Conservation (phyloP, 306 rosid species). For the Mimosa bimucronata region DNA sequence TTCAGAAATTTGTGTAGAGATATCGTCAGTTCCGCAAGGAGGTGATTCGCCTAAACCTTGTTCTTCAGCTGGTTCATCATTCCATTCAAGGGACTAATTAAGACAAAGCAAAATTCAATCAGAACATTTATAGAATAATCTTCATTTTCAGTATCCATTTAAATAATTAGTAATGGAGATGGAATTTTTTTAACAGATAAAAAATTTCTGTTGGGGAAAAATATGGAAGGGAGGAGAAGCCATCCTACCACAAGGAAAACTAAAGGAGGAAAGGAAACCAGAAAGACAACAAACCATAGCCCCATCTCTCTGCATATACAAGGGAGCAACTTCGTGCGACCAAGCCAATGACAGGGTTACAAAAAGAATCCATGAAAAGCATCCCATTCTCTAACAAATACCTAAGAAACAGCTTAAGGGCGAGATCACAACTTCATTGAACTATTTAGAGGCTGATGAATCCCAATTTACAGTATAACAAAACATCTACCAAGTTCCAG, state of each 20-base stretch:
- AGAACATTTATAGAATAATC: constrained; percentile 6
- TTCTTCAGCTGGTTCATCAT: constrained; percentile 92
- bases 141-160: constrained; percentile 1
- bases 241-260: neutral
- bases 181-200: neutral
- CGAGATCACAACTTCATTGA: constrained; percentile 1
- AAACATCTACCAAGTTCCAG: constrained; percentile 5
- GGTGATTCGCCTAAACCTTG: constrained; percentile 83
- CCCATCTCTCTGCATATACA: neutral
- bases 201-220: neutral
- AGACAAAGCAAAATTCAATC: constrained; percentile 32
- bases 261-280: neutral
- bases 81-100: constrained; percentile 87
- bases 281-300: neutral
- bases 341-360: neutral
- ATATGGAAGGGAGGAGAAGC: neutral
- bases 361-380: neutral
- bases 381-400: neutral
- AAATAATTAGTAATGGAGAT: neutral
- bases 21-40: constrained; percentile 62
- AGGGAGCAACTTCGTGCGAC: neutral
- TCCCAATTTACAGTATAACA: constrained; percentile 16
- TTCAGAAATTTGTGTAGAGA: constrained; percentile 60
- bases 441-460: constrained; percentile 20
- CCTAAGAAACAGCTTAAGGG: neutral